These are phyloP conservation scores for Hanseniaspora singularis DNA, from an alignment of 805 yeast genomes.

Conservation along the genomic window DNA sequence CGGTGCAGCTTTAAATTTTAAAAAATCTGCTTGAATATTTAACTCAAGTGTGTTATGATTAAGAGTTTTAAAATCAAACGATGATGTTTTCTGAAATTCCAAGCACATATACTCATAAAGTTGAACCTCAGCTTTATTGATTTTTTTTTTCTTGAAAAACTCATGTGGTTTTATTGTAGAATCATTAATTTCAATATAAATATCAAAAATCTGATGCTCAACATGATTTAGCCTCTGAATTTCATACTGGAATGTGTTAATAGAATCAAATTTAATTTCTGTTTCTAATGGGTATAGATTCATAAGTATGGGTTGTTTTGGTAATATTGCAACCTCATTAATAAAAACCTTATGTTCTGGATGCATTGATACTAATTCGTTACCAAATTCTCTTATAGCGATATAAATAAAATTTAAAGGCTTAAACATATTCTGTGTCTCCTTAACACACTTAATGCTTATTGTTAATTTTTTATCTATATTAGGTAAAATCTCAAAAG, in stretches of 20 bases:
- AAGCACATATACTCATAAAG: slow-evolving; percentile 10
- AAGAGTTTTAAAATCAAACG: background rate
- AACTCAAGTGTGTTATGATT: background rate
- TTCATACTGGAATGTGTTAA: background rate
- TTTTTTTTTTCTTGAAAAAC: slow-evolving; percentile 1
- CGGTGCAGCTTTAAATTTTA: slow-evolving; percentile 15
- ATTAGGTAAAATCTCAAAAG: background rate
- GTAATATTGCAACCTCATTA: background rate
- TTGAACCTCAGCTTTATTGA: slow-evolving; percentile 1
- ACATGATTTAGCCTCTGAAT: slow-evolving; percentile 23
- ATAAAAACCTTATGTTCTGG: background rate
- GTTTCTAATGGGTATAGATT: background rate
- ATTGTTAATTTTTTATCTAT: too few relatives aligned
- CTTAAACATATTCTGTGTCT: too few relatives aligned
- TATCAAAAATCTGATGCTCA: slow-evolving; percentile 20
- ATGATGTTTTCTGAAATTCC: background rate
- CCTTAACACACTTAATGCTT: too few relatives aligned
- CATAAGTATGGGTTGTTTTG: background rate
- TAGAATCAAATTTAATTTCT: background rate
- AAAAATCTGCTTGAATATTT: background rate
- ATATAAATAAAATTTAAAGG: too few relatives aligned
- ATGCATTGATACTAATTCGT: background rate
- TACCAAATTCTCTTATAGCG: background rate
- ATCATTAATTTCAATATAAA: slow-evolving; percentile 22
- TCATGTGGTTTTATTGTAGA: background rate